Percentiles rank a stretch among this genome's conserved stretches.
These are phyloP conservation scores for Marchantia polymorpha DNA, from an alignment of 225 moss, liverwort and hornwort genomes.

Conservation along the genomic window DNA sequence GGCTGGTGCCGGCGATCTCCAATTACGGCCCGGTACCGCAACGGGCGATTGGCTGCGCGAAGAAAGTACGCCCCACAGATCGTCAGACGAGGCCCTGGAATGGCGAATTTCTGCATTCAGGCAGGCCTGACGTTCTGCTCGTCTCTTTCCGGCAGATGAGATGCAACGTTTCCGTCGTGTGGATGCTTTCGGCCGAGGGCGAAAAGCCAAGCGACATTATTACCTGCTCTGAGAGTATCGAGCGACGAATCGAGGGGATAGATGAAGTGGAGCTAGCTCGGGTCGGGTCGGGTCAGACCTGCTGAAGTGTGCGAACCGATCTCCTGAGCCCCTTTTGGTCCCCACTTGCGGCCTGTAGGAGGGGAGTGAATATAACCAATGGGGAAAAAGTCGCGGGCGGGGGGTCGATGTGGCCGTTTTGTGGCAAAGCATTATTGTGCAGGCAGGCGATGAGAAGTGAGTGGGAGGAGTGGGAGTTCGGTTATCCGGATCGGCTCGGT, in stretches of 20 bases:
- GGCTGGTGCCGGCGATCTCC: neutral
- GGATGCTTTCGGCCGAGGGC: neutral
- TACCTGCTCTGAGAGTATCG: neutral
- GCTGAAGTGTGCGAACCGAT: neutral
- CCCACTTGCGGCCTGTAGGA: neutral
- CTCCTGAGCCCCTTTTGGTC: neutral
- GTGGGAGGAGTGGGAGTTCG: neutral
- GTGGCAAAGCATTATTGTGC: neutral
- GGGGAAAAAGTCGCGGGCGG: neutral
- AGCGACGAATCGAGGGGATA: neutral
- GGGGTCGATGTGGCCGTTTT: neutral
- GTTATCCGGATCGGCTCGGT: neutral
- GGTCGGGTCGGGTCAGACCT: neutral
- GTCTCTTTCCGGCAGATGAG: neutral
- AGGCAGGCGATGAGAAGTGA: neutral
- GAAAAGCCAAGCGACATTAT: neutral
- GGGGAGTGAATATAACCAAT: neutral
- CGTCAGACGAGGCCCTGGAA: neutral
- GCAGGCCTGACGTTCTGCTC: neutral
- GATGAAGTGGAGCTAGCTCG: neutral
- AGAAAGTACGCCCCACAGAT: neutral
- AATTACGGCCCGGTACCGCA: neutral
- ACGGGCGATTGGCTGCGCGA: neutral
- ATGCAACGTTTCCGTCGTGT: neutral
- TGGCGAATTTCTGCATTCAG: neutral